Evolutionary conservation across 1,284 basidiomycete genomes (phyloP).

Genomic region (Clitocybe nebularis): DNA sequence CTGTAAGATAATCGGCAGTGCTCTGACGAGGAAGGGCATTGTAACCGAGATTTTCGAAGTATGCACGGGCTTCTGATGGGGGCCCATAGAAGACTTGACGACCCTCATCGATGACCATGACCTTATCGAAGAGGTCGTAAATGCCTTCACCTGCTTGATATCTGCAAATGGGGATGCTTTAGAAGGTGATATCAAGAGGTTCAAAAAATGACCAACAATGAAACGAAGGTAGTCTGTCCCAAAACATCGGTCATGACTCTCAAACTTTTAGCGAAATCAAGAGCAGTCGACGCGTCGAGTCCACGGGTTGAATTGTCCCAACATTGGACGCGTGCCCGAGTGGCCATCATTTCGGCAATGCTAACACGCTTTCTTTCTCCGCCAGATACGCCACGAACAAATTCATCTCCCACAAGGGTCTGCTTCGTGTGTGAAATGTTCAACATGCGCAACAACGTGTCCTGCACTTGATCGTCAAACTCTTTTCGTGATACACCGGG

Average conservation of each 20-base stretch:
- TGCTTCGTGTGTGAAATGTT: constrained; percentile 74
- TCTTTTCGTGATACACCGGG: constrained; percentile 59
- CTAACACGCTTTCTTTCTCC: constrained; percentile 87
- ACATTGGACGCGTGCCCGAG: constrained; percentile 71
- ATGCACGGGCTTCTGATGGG: constrained; percentile 65
- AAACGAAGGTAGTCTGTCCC: constrained; percentile 74
- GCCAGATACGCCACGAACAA: constrained; percentile 82
- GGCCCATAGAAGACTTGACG: constrained; percentile 83
- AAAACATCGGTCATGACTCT: constrained; percentile 77
- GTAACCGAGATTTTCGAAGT: constrained; percentile 80
- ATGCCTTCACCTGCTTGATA: constrained; percentile 83
- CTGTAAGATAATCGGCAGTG: constrained; percentile 73
- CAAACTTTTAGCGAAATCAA: constrained; percentile 73
- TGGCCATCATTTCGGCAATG: constrained; percentile 84
- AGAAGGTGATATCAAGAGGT: constrained; percentile 4
- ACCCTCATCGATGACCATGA: constrained; percentile 77
- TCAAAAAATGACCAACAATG: constrained; percentile 48
- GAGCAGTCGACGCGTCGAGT: constrained; percentile 82
- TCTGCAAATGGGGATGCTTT: constrained; percentile 28
- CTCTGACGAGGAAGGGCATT: constrained; percentile 71
- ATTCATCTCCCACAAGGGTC: constrained; percentile 82
- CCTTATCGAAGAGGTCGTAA: constrained; percentile 79
- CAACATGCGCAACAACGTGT: constrained; percentile 71
- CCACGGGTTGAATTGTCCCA: constrained; percentile 87
- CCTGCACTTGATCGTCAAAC: constrained; percentile 53